phyloP scores from a whole-genome alignment of 768 basidiomycete species.

The Pleurotus pulmonarius region DNA sequence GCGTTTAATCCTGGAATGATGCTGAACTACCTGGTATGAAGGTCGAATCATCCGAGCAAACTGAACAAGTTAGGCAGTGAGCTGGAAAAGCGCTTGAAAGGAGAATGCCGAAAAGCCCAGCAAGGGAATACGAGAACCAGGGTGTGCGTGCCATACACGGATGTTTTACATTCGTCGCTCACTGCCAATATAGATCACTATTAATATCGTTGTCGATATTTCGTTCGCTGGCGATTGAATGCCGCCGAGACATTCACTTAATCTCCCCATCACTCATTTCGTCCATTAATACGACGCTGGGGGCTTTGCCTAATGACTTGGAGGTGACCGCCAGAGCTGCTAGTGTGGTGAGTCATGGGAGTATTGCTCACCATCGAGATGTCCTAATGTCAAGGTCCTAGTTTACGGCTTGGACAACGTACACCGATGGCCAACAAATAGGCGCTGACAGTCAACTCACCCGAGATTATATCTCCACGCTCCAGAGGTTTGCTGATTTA shows the following conservation, averaged over 20 bases:
- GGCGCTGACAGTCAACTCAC: conserved; percentile 73
- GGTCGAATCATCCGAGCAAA: conserved; percentile 75
- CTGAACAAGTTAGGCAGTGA: conserved; percentile 72
- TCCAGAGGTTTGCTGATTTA: conserved; percentile 61
- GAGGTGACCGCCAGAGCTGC: conserved; percentile 78
- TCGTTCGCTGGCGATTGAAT: conserved; percentile 80
- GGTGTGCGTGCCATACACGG: conserved; percentile 52
- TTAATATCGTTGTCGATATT: conserved; percentile 83
- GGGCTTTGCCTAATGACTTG: conserved; percentile 57
- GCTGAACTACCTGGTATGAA: not conserved
- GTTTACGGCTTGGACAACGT: conserved; percentile 93
- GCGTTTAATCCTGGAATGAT: not conserved
- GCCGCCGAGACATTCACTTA: conserved; percentile 76
- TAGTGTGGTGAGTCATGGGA: conserved; percentile 57
- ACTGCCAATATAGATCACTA: conserved; percentile 48
- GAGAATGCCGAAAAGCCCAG: conserved; percentile 65
- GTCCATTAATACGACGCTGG: conserved; percentile 56
- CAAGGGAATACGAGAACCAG: conserved; percentile 74
- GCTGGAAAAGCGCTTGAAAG: conserved; percentile 67
- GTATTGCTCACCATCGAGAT: too few relatives aligned
- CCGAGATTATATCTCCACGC: conserved; percentile 62
- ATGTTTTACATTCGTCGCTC: not conserved
- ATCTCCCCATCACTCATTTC: conserved; percentile 67
- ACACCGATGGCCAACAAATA: conserved; percentile 80
- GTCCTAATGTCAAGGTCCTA: conserved; percentile 21